Evolutionary conservation across 2,329 filamentous ascomycete species (phyloP), one percentile per base, ranked within the genome.

Genomic region (Verticillium klebahnii): DNA sequence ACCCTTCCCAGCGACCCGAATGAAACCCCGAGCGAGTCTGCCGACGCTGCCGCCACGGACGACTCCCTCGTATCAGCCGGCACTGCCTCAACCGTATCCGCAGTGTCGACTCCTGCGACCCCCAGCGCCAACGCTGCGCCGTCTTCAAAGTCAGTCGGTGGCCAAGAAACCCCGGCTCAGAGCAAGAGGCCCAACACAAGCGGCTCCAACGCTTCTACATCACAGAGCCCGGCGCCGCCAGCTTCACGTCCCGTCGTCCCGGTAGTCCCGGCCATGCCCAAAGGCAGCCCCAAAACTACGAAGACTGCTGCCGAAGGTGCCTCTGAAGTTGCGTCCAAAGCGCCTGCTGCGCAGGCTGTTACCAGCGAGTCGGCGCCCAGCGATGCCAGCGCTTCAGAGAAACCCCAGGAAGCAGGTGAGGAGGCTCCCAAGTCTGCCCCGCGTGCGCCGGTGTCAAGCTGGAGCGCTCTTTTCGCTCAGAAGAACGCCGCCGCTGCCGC

Each of bases 251-350:
- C 78, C 12, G 78, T 78, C 1, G 66, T 80, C 52, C 81, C 82
- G 3, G 73, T 80, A n/a, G 63, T 84, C 25, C 82, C 82, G 8
- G 76, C 72, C 37, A 67, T 82, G 9, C 80, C 81, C 7, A 83
- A 80, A 69, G 66, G 65, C 29, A 64, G 64, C 11, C 69, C 69
- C 34, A 76, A 73, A 64, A 58, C 67, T 9, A 56, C 63, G 31
- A 73, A 71, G 59, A 40, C 65, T 19, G 55, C 60, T n/a, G 64
- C 57, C 56, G 61, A 29, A 14, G 50, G 60, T 29, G 60, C 57
- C 8, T 45, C 66, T 3, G 65, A 65, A 14, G 40, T 67, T 52
- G 67, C 4, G 5, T 29, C 71, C 25, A 68, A 67, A 34, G 65
- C 71, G 14, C 63, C 68, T 17, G 58, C 70, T 25, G 70, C 71